Conservation (phyloP, 2,329 filamentous ascomycete genomes). For the Aureobasidium sp. region DNA sequence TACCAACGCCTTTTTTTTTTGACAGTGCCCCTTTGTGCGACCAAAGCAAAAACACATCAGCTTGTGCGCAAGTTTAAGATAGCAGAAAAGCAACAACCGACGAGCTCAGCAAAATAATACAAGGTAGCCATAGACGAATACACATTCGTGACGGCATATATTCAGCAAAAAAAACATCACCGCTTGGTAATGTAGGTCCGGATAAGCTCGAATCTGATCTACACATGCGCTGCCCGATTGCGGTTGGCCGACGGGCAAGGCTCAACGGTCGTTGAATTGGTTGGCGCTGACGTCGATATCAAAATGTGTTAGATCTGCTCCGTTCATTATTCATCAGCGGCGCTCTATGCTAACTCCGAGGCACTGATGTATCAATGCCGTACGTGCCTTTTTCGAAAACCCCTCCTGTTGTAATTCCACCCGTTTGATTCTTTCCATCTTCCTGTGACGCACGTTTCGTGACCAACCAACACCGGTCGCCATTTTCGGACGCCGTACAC, state of each 20-base stretch:
- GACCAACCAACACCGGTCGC: not conserved
- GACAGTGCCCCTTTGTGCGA: not conserved
- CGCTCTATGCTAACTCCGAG: conserved; percentile 2
- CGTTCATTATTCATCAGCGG: conserved; percentile 9
- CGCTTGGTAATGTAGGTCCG: conserved; percentile 1
- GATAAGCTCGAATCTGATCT: conserved; percentile 11
- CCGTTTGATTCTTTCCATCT: not conserved
- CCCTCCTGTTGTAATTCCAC: not conserved
- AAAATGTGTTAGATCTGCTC: conserved; percentile 8
- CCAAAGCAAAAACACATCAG: too few relatives aligned
- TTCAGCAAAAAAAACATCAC: not conserved
- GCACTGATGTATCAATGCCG: not conserved
- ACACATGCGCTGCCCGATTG: not conserved
- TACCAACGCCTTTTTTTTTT: not conserved
- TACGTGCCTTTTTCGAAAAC: not conserved
- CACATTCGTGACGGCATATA: not conserved
- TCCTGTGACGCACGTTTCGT: not conserved
- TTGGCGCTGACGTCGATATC: conserved; percentile 9
- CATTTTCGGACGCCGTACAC: not conserved
- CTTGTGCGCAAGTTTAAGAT: not conserved
- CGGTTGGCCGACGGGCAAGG: not conserved
- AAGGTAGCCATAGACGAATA: not conserved
- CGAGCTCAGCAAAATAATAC: not conserved
- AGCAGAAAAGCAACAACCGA: not conserved
- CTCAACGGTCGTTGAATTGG: conserved; percentile 9